Percentiles rank a stretch among this genome's conserved stretches.
Conservation (phyloP, 2,329 filamentous ascomycete species). For the Fusarium sp. region DNA sequence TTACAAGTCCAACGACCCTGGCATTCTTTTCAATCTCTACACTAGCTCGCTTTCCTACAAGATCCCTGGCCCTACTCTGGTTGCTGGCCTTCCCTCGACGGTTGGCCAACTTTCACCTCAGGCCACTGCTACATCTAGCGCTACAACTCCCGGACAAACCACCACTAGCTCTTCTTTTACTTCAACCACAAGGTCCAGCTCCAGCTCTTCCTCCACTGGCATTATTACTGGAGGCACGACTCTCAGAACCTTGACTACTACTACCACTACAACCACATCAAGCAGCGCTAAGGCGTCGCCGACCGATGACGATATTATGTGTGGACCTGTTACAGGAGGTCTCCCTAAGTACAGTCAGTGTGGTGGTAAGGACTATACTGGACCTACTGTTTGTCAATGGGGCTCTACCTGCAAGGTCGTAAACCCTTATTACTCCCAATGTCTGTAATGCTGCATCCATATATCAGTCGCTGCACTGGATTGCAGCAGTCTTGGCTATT, state of each 20-base stretch:
- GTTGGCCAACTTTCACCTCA: slow-evolving; percentile 19
- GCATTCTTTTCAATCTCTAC: slow-evolving; percentile 55
- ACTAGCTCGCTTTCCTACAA: slow-evolving; percentile 45
- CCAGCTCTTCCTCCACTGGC: background rate
- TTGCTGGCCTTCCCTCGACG: slow-evolving; percentile 39
- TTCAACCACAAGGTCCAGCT: slow-evolving; percentile 3
- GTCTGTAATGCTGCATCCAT: no score
- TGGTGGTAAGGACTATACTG: slow-evolving; percentile 25
- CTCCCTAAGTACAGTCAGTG: slow-evolving; percentile 45
- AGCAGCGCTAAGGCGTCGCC: background rate
- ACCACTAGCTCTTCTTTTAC: background rate
- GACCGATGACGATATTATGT: slow-evolving; percentile 33
- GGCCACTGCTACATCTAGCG: slow-evolving; percentile 40
- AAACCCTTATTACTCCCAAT: slow-evolving; percentile 39
- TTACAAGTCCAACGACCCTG: slow-evolving; percentile 50
- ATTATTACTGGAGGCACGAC: slow-evolving; percentile 17
- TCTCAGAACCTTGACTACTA: slow-evolving; percentile 27
- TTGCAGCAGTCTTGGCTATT: background rate
- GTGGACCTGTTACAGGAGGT: slow-evolving; percentile 35
- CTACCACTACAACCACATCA: slow-evolving; percentile 10
- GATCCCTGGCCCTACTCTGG: slow-evolving; percentile 49
- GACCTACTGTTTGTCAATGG: slow-evolving; percentile 32
- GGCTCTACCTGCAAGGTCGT: slow-evolving; percentile 32
- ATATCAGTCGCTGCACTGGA: background rate
- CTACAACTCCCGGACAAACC: slow-evolving; percentile 34